phyloP scores from a whole-genome alignment of 306 rosid genomes.

The peach (Prunus persica) region DNA sequence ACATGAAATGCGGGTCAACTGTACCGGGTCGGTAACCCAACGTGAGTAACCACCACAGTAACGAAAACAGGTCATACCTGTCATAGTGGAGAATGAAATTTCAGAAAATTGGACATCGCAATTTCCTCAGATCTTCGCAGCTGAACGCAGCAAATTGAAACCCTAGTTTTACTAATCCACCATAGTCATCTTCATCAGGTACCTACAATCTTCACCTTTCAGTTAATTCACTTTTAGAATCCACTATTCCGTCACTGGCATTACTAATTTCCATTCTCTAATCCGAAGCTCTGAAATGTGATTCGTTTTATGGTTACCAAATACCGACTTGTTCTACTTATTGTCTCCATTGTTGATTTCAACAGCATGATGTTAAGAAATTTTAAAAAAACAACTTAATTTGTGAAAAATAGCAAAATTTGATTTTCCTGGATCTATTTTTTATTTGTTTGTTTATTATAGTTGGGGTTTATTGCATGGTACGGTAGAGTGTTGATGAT shows the following conservation, averaged over 20 bases:
- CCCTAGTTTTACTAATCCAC: constrained; percentile 4
- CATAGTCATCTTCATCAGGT: constrained; percentile 2
- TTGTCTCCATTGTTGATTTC: not conserved
- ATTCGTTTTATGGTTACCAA: not conserved
- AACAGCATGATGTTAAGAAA: not conserved
- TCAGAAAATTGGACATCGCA: not conserved
- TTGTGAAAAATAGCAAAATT: not conserved
- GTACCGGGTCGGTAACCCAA: not conserved
- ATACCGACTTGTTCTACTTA: not conserved
- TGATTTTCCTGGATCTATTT: not conserved
- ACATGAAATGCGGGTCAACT: constrained; percentile 7
- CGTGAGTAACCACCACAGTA: not conserved
- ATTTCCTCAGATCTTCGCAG: constrained; percentile 19
- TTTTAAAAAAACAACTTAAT: not conserved
- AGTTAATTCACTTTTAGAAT: not conserved
- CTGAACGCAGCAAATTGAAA: not conserved
- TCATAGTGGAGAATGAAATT: not conserved
- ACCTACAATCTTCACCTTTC: not conserved
- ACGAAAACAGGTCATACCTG: constrained; percentile 14
- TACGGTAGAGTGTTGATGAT: not conserved
- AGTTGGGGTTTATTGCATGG: not conserved
- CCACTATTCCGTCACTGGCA: not conserved
- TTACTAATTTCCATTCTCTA: not conserved
- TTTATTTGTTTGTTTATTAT: not conserved
- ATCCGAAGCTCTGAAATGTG: not conserved